Evolutionary conservation across 352 stramenopile species (phyloP).

Genomic region (Lagenidium sp.): DNA sequence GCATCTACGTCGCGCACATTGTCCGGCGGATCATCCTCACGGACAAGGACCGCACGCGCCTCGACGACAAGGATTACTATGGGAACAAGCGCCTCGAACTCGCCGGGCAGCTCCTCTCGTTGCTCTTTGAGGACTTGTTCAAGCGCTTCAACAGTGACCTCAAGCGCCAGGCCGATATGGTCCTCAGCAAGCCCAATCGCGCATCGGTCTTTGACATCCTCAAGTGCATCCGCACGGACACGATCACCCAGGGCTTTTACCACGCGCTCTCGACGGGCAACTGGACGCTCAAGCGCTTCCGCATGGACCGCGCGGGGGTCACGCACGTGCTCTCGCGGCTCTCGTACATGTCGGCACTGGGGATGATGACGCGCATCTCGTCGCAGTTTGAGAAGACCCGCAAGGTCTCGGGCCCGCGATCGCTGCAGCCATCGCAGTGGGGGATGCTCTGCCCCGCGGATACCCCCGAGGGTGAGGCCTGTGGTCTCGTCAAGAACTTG

Average conservation of each 20-base stretch:
- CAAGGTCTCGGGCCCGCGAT: slow-evolving; percentile 97
- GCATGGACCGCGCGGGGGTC: slow-evolving; percentile 97
- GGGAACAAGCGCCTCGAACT: slow-evolving; percentile 99
- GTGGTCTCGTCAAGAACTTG: slow-evolving; percentile 99
- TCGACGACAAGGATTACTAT: slow-evolving; percentile 99
- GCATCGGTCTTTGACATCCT: slow-evolving; percentile 98
- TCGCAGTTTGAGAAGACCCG: slow-evolving; percentile 99
- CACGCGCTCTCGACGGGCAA: slow-evolving; percentile 90
- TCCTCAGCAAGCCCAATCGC: slow-evolving; percentile 96
- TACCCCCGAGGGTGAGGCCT: slow-evolving; percentile 98
- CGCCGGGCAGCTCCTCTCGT: slow-evolving; percentile 94
- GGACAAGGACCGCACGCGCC: slow-evolving; percentile 77
- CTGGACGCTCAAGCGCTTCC: slow-evolving; percentile 99
- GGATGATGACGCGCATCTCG: slow-evolving; percentile 99
- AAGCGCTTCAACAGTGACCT: slow-evolving; percentile 99
- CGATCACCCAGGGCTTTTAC: slow-evolving; percentile 94
- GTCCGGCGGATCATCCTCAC: slow-evolving; percentile 88
- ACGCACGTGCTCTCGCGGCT: slow-evolving; percentile 96
- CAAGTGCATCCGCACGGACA: slow-evolving; percentile 96
- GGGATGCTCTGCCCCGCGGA: slow-evolving; percentile 99
- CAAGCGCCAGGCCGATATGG: slow-evolving; percentile 96
- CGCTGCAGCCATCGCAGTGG: slow-evolving; percentile 98
- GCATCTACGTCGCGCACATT: slow-evolving; percentile 98
- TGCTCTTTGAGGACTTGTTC: slow-evolving; percentile 99
- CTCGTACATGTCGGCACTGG: slow-evolving; percentile 98